Percentiles rank a stretch among this genome's conserved stretches.
These are phyloP conservation scores for Ceratocystis variospora DNA, from an alignment of 2,329 filamentous ascomycete species.

Conservation along the genomic window DNA sequence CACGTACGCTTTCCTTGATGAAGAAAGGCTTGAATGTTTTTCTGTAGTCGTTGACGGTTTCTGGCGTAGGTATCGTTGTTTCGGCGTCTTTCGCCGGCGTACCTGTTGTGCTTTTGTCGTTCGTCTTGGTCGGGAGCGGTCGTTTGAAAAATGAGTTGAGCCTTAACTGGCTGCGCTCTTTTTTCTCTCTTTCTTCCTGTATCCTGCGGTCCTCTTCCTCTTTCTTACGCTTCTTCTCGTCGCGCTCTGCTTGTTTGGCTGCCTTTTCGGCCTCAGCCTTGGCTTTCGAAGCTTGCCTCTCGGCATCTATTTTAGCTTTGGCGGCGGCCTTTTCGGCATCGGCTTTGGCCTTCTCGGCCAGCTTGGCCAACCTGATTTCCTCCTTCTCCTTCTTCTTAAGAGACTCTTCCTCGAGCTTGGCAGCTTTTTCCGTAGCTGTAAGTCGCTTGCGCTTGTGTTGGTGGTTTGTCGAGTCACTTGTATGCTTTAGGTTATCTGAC, in stretches of 20 bases:
- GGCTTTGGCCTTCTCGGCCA: slow-evolving; percentile 29
- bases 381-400: slow-evolving; percentile 28
- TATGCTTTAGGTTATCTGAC: slow-evolving; percentile 20
- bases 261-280: slow-evolving; percentile 32
- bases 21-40: slow-evolving; percentile 71
- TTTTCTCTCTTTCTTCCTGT: slow-evolving; percentile 36
- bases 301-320: slow-evolving; percentile 25
- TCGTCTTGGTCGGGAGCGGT: slow-evolving; percentile 31
- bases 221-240: slow-evolving; percentile 36
- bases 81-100: slow-evolving; percentile 24
- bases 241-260: slow-evolving; percentile 30
- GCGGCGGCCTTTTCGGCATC: slow-evolving; percentile 30
- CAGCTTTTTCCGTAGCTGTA: slow-evolving; percentile 30
- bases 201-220: slow-evolving; percentile 33
- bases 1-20: slow-evolving; percentile 54
- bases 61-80: slow-evolving; percentile 11
- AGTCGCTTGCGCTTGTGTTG: slow-evolving; percentile 33
- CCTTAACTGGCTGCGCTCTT: slow-evolving; percentile 35
- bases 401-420: slow-evolving; percentile 26
- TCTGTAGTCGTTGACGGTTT: slow-evolving; percentile 41
- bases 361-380: slow-evolving; percentile 25
- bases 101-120: slow-evolving; percentile 7
- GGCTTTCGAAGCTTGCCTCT: slow-evolving; percentile 30
- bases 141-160: slow-evolving; percentile 36
- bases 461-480: background rate